Percentiles rank a stretch among this genome's conserved stretches.
phyloP scores from a whole-genome alignment of 2,329 filamentous ascomycete genomes.

The Xylariales sp. region DNA sequence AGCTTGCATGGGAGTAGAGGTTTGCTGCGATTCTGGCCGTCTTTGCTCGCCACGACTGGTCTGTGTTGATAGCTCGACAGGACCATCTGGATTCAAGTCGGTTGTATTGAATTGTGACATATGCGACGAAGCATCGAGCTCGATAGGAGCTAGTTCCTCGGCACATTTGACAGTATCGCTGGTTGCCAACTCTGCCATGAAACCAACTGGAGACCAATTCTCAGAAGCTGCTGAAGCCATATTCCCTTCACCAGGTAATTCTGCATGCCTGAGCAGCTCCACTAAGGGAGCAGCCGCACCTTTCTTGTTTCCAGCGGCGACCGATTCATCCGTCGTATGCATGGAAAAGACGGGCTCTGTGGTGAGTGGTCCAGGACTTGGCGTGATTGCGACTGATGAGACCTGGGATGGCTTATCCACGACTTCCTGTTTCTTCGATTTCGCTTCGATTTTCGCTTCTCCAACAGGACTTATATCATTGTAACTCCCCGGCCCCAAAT shows the following conservation, averaged over 20 bases:
- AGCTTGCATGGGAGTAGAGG: constrained; percentile 9
- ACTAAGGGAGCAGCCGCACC: neutral
- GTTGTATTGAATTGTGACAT: constrained; percentile 10
- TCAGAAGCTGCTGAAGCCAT: neutral
- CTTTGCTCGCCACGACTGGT: constrained; percentile 14
- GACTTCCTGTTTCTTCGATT: neutral
- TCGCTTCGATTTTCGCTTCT: constrained; percentile 24
- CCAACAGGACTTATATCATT: constrained; percentile 41
- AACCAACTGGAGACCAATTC: constrained; percentile 20
- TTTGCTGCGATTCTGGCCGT: constrained; percentile 7
- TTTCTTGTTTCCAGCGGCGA: neutral
- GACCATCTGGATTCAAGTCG: constrained; percentile 12
- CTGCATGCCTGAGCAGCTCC: constrained; percentile 1
- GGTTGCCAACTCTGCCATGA: constrained; percentile 24
- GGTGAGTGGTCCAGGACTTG: neutral
- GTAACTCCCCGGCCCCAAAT: constrained; percentile 42
- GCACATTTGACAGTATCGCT: constrained; percentile 25
- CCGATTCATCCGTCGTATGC: neutral
- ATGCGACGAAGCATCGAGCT: constrained; percentile 23
- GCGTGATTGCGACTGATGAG: constrained; percentile 3
- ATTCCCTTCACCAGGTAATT: constrained; percentile 15
- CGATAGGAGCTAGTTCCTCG: constrained; percentile 27
- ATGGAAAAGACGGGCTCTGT: neutral
- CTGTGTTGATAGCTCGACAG: constrained; percentile 21
- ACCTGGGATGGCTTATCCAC: neutral